These are phyloP conservation scores for Metarhizium album DNA, from an alignment of 2,329 filamentous ascomycete genomes.

Conservation along the genomic window DNA sequence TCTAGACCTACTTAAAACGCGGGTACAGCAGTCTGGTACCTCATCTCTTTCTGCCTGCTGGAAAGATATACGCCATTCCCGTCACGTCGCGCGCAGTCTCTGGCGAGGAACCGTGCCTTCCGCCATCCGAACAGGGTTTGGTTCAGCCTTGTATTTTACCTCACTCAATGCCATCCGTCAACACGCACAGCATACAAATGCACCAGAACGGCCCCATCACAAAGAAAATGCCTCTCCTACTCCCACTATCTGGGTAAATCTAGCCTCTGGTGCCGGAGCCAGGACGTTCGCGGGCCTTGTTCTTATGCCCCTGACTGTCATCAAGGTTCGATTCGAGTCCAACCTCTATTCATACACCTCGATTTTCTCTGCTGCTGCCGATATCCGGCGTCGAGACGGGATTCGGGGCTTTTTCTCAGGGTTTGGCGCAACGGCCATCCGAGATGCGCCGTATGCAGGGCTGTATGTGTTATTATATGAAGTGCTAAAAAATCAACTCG, in stretches of 20 bases:
- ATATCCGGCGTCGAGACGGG: slow-evolving; percentile 66
- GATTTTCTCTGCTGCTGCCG: slow-evolving; percentile 57
- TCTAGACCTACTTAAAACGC: slow-evolving; percentile 91
- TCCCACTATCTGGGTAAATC: slow-evolving; percentile 73
- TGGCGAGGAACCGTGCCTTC: slow-evolving; percentile 93
- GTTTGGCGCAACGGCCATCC: slow-evolving; percentile 83
- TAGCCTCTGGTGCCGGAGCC: slow-evolving; percentile 74
- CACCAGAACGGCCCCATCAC: slow-evolving; percentile 14
- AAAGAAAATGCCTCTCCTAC: slow-evolving; percentile 48
- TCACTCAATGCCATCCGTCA: slow-evolving; percentile 76
- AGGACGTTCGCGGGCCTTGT: slow-evolving; percentile 79
- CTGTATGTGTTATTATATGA: slow-evolving; percentile 94
- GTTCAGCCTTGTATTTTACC: slow-evolving; percentile 89
- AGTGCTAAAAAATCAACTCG: slow-evolving; percentile 57
- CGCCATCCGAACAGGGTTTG: slow-evolving; percentile 85
- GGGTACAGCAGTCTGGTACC: slow-evolving; percentile 76
- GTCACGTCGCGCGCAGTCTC: slow-evolving; percentile 54
- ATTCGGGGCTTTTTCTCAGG: slow-evolving; percentile 81
- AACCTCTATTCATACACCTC: slow-evolving; percentile 76
- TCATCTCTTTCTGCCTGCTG: slow-evolving; percentile 44
- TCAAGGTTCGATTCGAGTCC: slow-evolving; percentile 94
- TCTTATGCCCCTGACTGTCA: slow-evolving; percentile 90
- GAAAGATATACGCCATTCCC: slow-evolving; percentile 40
- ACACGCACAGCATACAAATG: slow-evolving; percentile 29
- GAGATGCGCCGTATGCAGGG: slow-evolving; percentile 94